Percentiles rank a stretch among this genome's conserved stretches.
phyloP scores from a whole-genome alignment of 257 asterid genomes.

The Hygrophila difformis region DNA sequence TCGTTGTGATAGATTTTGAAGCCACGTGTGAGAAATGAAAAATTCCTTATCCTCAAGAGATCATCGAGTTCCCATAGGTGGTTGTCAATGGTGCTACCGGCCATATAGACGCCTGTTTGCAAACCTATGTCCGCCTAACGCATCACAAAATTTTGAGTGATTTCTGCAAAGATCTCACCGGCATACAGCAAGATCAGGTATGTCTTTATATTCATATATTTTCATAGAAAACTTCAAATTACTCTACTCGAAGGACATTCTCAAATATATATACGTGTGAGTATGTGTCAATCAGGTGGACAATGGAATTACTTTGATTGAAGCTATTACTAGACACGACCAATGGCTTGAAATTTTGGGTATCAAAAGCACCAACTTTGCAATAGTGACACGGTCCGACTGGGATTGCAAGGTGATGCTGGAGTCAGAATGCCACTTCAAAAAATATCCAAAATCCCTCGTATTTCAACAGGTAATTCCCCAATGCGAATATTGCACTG shows the following conservation, averaged over 20 bases:
- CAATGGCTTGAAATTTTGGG: conserved; percentile 81
- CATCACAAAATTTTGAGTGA: conserved; percentile 62
- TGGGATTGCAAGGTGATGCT: conserved; percentile 97
- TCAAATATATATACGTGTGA: too few relatives aligned
- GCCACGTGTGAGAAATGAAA: too few relatives aligned
- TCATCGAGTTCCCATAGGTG: conserved; percentile 90
- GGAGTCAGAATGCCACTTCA: conserved; percentile 87
- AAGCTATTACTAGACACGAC: conserved; percentile 81
- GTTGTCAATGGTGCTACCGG: conserved; percentile 68
- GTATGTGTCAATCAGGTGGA: too few relatives aligned
- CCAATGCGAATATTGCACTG: too few relatives aligned
- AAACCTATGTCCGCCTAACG: conserved; percentile 78
- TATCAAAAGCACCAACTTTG: conserved; percentile 67
- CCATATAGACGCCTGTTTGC: conserved; percentile 70
- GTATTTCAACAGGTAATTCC: conserved; percentile 69
- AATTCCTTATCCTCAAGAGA: too few relatives aligned
- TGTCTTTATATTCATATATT: too few relatives aligned
- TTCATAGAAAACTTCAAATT: too few relatives aligned
- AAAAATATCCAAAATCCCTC: conserved; percentile 74
- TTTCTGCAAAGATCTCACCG: conserved; percentile 92
- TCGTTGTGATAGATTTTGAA: too few relatives aligned
- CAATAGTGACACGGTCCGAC: conserved; percentile 87
- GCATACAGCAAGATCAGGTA: conserved; percentile 92
- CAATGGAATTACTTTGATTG: conserved; percentile 65
- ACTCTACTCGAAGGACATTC: too few relatives aligned